Base-by-base conservation (phyloP, 768 basidiomycete species). In the Tricholoma sp. region DNA sequence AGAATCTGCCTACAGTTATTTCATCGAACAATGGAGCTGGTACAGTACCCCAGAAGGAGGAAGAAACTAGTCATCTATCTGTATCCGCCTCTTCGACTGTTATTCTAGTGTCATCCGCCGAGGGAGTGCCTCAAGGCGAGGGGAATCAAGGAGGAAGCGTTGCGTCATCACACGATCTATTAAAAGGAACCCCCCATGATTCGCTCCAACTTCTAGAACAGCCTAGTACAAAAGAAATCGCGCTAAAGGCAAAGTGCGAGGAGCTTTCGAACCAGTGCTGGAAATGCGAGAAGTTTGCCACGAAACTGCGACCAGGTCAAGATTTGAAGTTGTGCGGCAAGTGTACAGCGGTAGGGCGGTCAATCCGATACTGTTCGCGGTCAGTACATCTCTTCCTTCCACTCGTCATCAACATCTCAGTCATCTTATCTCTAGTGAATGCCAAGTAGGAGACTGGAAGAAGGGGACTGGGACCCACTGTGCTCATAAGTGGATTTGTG, bases 401-500 rank as follows among this genome's bases (percentile, higher is more conserved):
- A 15, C 44, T 17, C 9, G 31, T 13, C 31, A 44, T 42, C 6
- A 18, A 10, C 3, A 29, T 29, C 47, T 52, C 31, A 60, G 11
- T 12, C 36, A 10, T 33, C 32, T 24, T 17, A 13, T 24, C 41
- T 18, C 33, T 34, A 65, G 66, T 31, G 60, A 64, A 36, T 65
- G 66, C 50, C 66, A 67, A 50, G 56, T 54, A 15, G 37, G 60
- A 4, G 66, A 65, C 49, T 67, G 66, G 66, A 65, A 61, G 50
- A 24, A 53, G 24, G 63, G 63, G 18, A 52, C 20, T 7, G 56
- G 57, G 12, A 34, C 9, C 4, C 59, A 52, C 24, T 52, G 50
- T 17, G 52, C 61, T 11, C 65, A 64, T 51, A 63, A 60, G 32
- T 34, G 20, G 13, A 55, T 66, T 18, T 63, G 60, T 36, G 58